Conservation (phyloP, 208 protist genomes). For the Wallacemonas rigidus region DNA sequence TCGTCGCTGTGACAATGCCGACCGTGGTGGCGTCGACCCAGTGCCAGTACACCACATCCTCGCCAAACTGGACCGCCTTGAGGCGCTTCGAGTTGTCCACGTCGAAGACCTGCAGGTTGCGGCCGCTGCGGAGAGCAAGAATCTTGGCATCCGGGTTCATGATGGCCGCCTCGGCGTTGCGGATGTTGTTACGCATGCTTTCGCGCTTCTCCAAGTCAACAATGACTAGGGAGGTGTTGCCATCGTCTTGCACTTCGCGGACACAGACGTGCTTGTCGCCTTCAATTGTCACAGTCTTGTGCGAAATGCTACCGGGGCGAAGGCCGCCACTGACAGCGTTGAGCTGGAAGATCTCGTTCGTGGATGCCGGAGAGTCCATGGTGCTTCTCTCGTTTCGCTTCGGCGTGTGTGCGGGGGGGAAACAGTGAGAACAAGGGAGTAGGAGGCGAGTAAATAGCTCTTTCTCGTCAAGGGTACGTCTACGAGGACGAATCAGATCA, state of each 20-base stretch:
- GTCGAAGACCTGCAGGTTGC: slow-evolving; percentile 98
- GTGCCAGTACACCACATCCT: slow-evolving; percentile 97
- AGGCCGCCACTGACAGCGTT: slow-evolving; percentile 92
- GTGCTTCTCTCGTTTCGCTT: neutral
- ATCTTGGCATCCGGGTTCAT: slow-evolving; percentile 98
- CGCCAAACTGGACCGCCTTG: slow-evolving; percentile 93
- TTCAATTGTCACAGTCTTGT: slow-evolving; percentile 97
- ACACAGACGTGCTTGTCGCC: slow-evolving; percentile 98
- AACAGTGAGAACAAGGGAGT: neutral
- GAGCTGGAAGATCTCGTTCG: slow-evolving; percentile 82
- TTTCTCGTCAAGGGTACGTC: neutral
- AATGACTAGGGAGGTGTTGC: slow-evolving; percentile 83
- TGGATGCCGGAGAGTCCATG: slow-evolving; percentile 61
- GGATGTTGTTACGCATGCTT: slow-evolving; percentile 96
- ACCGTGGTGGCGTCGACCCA: slow-evolving; percentile 96
- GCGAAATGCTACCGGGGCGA: slow-evolving; percentile 91
- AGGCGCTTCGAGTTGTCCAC: slow-evolving; percentile 97
- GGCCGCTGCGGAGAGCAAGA: slow-evolving; percentile 96
- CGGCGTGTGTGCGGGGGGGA: neutral
- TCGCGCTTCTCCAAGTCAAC: slow-evolving; percentile 96
- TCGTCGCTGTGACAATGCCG: slow-evolving; percentile 94
- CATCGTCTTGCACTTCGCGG: slow-evolving; percentile 91
- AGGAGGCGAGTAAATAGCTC: neutral
- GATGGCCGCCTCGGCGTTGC: slow-evolving; percentile 97
- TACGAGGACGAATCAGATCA: slow-evolving; percentile 8